Evolutionary conservation across 768 basidiomycete species (phyloP).

Genomic region (Leccinellum albellum): DNA sequence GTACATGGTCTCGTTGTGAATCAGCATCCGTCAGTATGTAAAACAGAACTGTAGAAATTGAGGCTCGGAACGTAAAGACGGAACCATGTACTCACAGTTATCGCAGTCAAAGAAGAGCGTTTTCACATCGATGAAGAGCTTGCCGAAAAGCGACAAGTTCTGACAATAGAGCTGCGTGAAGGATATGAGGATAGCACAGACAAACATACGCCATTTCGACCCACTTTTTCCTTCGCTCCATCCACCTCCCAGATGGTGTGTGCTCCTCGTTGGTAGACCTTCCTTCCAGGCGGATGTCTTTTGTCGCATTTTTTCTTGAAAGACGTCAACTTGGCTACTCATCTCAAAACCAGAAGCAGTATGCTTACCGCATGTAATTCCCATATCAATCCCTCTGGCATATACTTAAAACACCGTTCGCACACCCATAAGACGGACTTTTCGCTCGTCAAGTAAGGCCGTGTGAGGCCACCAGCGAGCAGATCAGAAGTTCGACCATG

Average conservation of each 20-base stretch:
- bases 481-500: slow-evolving; percentile 75
- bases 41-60: slow-evolving; percentile 57
- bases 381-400: slow-evolving; percentile 70
- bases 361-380: slow-evolving; percentile 59
- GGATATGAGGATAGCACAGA: neutral
- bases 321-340: slow-evolving; percentile 11
- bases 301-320: slow-evolving; percentile 62
- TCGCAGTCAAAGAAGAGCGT: slow-evolving; percentile 90
- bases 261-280: slow-evolving; percentile 87
- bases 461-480: slow-evolving; percentile 57
- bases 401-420: slow-evolving; percentile 96
- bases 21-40: slow-evolving; percentile 88
- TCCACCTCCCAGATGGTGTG: slow-evolving; percentile 96
- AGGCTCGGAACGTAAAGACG: neutral
- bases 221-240: slow-evolving; percentile 78
- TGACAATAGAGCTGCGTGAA: slow-evolving; percentile 84
- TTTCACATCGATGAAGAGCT: slow-evolving; percentile 98
- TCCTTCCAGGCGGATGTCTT: slow-evolving; percentile 77
- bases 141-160: slow-evolving; percentile 92
- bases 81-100: slow-evolving; percentile 55
- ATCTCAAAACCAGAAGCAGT: slow-evolving; percentile 2
- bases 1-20: slow-evolving; percentile 72
- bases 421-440: slow-evolving; percentile 74
- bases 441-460: slow-evolving; percentile 43
- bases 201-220: slow-evolving; percentile 10